Conservation (phyloP, 257 asterid species). For the Cordia subcordata region DNA sequence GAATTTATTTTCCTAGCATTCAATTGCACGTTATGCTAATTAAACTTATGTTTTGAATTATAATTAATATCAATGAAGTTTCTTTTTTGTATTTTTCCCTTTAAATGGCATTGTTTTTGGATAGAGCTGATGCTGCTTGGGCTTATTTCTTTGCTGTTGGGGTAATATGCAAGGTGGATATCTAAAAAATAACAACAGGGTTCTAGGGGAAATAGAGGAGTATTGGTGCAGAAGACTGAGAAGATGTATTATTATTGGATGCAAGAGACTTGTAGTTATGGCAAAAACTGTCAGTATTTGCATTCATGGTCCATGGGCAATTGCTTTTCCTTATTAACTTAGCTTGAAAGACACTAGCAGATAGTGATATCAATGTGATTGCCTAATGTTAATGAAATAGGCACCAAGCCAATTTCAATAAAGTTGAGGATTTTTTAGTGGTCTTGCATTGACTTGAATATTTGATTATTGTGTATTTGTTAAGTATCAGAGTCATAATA, state of each 20-base stretch:
- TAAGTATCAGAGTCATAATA: too few species aligned
- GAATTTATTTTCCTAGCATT: too few species aligned
- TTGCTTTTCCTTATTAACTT: constrained; percentile 61
- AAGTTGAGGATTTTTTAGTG: not conserved
- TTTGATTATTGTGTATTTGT: too few species aligned
- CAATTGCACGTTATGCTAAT: too few species aligned
- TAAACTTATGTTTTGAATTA: too few species aligned
- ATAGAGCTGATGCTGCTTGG: constrained; percentile 93
- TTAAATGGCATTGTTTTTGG: not conserved
- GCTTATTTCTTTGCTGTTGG: constrained; percentile 73
- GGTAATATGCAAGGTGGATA: constrained; percentile 87
- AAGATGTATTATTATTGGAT: constrained; percentile 67
- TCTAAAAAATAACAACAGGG: constrained; percentile 45
- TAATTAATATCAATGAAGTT: too few species aligned
- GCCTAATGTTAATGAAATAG: constrained; percentile 3
- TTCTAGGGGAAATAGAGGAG: constrained; percentile 18
- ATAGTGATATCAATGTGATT: constrained; percentile 22
- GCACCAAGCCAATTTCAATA: not conserved
- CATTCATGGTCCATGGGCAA: constrained; percentile 87
- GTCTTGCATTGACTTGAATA: not conserved
- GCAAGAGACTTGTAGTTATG: constrained; percentile 70
- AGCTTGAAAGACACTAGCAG: constrained; percentile 89
- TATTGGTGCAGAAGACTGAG: constrained; percentile 51
- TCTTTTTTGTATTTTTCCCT: too few species aligned
- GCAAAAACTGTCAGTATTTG: constrained; percentile 68